phyloP scores from a whole-genome alignment of 768 basidiomycete genomes.

The Mycena crocata region DNA sequence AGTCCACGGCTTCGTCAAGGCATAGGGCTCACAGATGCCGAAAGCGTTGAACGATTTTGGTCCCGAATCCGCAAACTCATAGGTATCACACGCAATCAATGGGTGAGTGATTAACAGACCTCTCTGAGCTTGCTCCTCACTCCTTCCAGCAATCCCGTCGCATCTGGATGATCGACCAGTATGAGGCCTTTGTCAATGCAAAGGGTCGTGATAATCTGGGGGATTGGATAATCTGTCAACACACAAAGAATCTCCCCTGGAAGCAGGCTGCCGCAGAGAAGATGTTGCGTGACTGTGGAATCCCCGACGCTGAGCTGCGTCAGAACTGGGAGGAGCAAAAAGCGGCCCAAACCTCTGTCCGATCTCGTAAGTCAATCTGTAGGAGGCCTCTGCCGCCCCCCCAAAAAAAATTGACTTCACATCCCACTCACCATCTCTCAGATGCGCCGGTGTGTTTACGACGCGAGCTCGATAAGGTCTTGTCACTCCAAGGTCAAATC shows the following conservation, averaged over 20 bases:
- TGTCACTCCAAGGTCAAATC: constrained; percentile 44
- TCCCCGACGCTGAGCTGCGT: no score
- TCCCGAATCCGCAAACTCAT: constrained; percentile 39
- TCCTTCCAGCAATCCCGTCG: no score
- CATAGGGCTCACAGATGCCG: constrained; percentile 49
- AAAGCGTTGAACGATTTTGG: constrained; percentile 50
- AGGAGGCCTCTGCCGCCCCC: no score
- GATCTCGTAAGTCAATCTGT: constrained; percentile 42
- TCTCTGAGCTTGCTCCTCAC: background rate
- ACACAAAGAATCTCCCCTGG: no score
- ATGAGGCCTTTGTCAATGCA: constrained; percentile 39
- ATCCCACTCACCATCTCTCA: no score
- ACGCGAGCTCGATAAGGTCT: constrained; percentile 46
- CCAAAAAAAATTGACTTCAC: no score
- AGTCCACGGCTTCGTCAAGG: constrained; percentile 44
- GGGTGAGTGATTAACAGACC: constrained; percentile 36
- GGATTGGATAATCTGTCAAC: no score
- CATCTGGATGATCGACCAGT: no score
- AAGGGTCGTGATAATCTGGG: constrained; percentile 46
- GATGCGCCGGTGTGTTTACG: constrained; percentile 46
- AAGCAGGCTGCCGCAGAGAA: no score
- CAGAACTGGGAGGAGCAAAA: no score
- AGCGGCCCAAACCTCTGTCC: no score
- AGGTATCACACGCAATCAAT: constrained; percentile 27
- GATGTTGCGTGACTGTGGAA: no score